Evolutionary conservation across 2,329 filamentous ascomycete species (phyloP).

Genomic region (Arthroderma sp.): DNA sequence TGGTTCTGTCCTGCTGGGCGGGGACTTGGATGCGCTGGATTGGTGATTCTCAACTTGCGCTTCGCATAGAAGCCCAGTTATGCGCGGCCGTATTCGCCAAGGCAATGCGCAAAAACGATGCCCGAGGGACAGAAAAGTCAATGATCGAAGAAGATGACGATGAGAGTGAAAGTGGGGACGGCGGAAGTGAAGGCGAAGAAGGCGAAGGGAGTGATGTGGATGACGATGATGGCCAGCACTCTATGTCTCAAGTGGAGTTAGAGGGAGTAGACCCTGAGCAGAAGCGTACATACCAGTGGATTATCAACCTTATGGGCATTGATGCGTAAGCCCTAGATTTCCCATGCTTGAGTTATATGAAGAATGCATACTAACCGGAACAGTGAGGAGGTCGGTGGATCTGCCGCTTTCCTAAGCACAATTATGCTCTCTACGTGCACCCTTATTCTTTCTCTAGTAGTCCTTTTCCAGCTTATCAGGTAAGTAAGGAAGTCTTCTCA

Average conservation of each 20-base stretch:
- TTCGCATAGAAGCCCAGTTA: slow-evolving; percentile 5
- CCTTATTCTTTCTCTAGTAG: not conserved
- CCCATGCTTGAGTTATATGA: not conserved
- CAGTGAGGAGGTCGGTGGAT: not conserved
- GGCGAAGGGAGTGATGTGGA: not conserved
- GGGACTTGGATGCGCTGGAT: slow-evolving; percentile 1
- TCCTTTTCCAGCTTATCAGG: slow-evolving; percentile 1
- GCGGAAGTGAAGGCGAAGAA: not conserved
- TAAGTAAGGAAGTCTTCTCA: not conserved
- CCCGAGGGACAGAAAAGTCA: not conserved
- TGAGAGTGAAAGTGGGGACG: no score
- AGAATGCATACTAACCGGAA: not conserved
- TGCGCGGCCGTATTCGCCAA: slow-evolving; percentile 5
- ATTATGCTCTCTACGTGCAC: slow-evolving; percentile 2
- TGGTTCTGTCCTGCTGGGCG: slow-evolving; percentile 4
- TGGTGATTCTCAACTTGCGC: not conserved
- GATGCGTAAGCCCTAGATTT: not conserved
- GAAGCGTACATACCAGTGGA: slow-evolving; percentile 2
- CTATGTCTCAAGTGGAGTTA: not conserved
- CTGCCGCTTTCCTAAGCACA: not conserved
- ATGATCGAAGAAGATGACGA: not conserved
- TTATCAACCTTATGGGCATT: slow-evolving; percentile 4
- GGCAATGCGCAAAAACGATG: slow-evolving; percentile 3
- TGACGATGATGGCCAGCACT: not conserved
- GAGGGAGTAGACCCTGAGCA: not conserved